Percentiles rank a stretch among this genome's conserved stretches.
phyloP scores from a whole-genome alignment of 2,329 filamentous ascomycete species.

The Alternaria panax region DNA sequence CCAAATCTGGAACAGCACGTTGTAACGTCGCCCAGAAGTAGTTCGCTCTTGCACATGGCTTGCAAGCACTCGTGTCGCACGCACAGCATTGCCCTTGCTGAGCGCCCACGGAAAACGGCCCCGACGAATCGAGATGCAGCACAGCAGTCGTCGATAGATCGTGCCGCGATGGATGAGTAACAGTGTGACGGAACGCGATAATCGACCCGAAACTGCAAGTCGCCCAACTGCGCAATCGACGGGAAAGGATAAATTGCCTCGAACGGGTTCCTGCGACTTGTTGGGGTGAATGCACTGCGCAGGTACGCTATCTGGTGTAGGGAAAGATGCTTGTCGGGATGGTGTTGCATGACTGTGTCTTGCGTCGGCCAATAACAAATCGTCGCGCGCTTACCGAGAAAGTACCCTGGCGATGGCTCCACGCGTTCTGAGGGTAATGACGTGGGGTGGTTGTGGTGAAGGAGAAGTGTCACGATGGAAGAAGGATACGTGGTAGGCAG shows the following conservation, averaged over 20 bases:
- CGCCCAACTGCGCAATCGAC: constrained; percentile 19
- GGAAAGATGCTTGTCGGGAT: constrained; percentile 20
- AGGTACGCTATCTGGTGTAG: constrained; percentile 20
- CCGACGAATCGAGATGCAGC: constrained; percentile 12
- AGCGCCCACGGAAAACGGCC: constrained; percentile 18
- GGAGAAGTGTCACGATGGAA: background rate
- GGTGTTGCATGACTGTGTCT: constrained; percentile 45
- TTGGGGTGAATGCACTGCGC: constrained; percentile 21
- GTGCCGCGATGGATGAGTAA: constrained; percentile 11
- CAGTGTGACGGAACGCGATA: constrained; percentile 32
- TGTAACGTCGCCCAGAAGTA: constrained; percentile 35
- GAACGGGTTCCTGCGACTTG: constrained; percentile 18
- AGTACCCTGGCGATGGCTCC: background rate
- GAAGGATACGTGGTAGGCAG: constrained; percentile 15
- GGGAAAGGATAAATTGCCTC: constrained; percentile 13
- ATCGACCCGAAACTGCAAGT: constrained; percentile 22
- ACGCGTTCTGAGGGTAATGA: constrained; percentile 3
- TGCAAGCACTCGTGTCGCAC: constrained; percentile 6
- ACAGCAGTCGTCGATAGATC: constrained; percentile 4
- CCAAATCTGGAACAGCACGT: constrained; percentile 25
- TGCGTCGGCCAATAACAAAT: constrained; percentile 27
- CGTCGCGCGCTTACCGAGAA: constrained; percentile 16
- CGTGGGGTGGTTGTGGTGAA: constrained; percentile 14
- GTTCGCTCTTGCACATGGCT: constrained; percentile 21
- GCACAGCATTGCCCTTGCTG: constrained; percentile 18